phyloP scores from a whole-genome alignment of 352 stramenopile genomes.

The Globisporangium polare region DNA sequence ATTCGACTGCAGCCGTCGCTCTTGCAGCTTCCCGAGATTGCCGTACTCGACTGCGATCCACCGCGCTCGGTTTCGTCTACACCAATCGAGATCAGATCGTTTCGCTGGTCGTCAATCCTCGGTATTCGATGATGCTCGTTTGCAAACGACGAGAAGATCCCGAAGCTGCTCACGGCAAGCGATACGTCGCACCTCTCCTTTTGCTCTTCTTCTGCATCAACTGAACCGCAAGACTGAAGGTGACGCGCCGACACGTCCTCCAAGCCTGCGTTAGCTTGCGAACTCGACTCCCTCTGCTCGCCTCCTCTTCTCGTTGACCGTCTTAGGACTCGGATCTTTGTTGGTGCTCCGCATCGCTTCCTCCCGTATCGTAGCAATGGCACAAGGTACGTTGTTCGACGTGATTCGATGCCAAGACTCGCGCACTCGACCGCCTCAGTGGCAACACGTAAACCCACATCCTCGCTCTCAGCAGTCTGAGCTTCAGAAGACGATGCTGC shows the following conservation, averaged over 20 bases:
- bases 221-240: neutral
- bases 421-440: neutral
- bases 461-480: neutral
- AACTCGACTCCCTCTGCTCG: too few relatives aligned
- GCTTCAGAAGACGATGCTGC: neutral
- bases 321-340: neutral
- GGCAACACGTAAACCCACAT: too few relatives aligned
- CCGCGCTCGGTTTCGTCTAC: neutral
- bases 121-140: neutral
- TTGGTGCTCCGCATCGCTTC: neutral
- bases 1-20: neutral
- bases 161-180: neutral
- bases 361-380: neutral
- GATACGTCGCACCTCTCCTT: neutral
- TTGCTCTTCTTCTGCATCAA: neutral
- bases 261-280: neutral
- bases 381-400: neutral
- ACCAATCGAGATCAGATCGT: conserved; percentile 13
- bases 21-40: neutral
- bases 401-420: neutral
- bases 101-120: neutral
- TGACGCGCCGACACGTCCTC: neutral
- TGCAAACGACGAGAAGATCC: conserved; percentile 8
- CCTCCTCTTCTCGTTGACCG: neutral
- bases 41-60: neutral